Evolutionary conservation across 345 rosid genomes (phyloP), one percentile per base, ranked within the genome.

Genomic region (Populus ilicifolia): DNA sequence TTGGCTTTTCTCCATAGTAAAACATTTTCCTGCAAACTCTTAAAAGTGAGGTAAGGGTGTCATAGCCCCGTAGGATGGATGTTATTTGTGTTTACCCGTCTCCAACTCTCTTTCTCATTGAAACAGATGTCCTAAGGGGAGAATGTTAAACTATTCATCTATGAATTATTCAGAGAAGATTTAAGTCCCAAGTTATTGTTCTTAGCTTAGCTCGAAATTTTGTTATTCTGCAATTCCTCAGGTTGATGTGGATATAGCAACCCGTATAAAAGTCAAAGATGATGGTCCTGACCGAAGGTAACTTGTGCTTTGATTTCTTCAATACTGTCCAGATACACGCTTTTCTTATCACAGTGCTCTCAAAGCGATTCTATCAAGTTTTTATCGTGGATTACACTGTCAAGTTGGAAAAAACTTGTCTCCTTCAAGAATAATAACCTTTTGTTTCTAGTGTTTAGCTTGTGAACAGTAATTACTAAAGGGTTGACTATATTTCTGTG

Each of bases 241-340:
- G 99, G 89, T 93, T 86, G 99, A 96, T 84, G 92, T 96, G 80
- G 99, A 96, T 83, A 93, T 96, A 79, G 94, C 97, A 79, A 96
- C 99, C 46, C 97, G 59, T 80, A 25, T 96, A 82, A 85, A 17
- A 46, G 78, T 96, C 56, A 61, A 29, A 52, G 94, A 93, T 79
- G 99, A 96, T 77, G 87, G 97, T 74, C 87, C 89, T 62, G 88
- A 92, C 17, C 88, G 98, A 79, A 96, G 99, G 98, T 93, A 85
- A 87, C 39, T 70, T 39, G 48, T 56, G 70, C 63, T 81, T 71
- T 48, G 2, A n/a, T 73, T 75, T 74, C 43, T 73, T 65, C 48
- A 44, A 74, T 54, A 69, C 71, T 77, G 75, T 61, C 11, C 39
- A 72, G 18, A 16, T 41, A 59, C 63, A 8, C 63, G 4, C 25